Conservation (phyloP, 768 basidiomycete genomes). For the Exidia glandulosa region DNA sequence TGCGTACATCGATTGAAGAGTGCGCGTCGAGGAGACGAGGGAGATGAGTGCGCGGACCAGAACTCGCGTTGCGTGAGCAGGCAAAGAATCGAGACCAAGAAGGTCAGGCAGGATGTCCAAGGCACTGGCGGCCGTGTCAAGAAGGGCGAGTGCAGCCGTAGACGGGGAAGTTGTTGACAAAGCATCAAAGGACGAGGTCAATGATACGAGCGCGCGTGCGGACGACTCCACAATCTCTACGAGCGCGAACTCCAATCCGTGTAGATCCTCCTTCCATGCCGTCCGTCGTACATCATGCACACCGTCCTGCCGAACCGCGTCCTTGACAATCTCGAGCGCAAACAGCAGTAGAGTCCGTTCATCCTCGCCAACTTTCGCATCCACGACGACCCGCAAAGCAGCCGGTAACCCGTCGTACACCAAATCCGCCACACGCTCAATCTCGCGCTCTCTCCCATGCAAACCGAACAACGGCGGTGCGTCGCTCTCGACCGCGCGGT, state of each 20-base stretch:
- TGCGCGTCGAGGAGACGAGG: constrained; percentile 11
- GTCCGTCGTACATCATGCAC: constrained; percentile 45
- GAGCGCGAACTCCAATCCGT: constrained; percentile 47
- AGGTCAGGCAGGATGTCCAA: constrained; percentile 40
- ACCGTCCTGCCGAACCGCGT: constrained; percentile 41
- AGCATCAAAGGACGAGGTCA: constrained; percentile 22
- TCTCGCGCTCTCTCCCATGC: constrained; percentile 50
- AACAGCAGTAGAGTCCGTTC: constrained; percentile 53
- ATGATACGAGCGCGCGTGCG: constrained; percentile 42
- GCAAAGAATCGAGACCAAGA: constrained; percentile 34
- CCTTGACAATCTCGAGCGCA: constrained; percentile 44
- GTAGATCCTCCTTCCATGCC: constrained; percentile 49
- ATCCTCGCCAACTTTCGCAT: constrained; percentile 38
- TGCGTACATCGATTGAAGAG: not conserved
- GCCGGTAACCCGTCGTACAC: constrained; percentile 55
- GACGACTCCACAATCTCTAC: constrained; percentile 37
- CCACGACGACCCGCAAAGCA: constrained; percentile 51
- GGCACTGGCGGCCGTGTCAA: constrained; percentile 43
- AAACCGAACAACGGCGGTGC: constrained; percentile 41
- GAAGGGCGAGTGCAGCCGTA: no score
- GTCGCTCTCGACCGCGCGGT: constrained; percentile 34
- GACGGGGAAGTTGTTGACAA: constrained; percentile 39
- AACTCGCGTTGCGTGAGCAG: constrained; percentile 36
- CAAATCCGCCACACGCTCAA: constrained; percentile 50
- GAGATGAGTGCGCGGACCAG: constrained; percentile 13